These are phyloP conservation scores for Pseudoscleropodium purum DNA, from an alignment of 225 moss, liverwort and hornwort genomes.

Conservation along the genomic window DNA sequence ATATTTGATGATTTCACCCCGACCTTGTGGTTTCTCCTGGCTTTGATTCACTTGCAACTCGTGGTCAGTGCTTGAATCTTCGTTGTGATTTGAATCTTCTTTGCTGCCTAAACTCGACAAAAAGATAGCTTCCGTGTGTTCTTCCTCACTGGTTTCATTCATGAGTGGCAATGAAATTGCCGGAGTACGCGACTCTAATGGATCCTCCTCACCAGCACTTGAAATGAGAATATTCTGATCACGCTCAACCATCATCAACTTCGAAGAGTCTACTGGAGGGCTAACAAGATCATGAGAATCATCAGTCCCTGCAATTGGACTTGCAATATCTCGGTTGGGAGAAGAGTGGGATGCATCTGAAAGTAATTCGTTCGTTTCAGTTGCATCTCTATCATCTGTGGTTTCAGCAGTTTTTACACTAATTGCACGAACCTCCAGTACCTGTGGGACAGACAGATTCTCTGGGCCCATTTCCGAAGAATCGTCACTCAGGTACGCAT, in stretches of 20 bases:
- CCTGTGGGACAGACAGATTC: neutral
- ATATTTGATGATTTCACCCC: neutral
- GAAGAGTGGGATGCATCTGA: neutral
- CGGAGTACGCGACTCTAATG: neutral
- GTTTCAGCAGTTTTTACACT: neutral
- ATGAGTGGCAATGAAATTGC: neutral
- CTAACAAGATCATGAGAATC: neutral
- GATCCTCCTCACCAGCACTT: neutral
- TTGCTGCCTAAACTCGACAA: neutral
- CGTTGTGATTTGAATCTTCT: neutral
- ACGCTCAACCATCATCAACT: neutral
- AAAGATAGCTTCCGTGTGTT: conserved; percentile 7
- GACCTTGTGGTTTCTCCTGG: neutral
- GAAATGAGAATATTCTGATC: neutral
- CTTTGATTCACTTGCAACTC: neutral
- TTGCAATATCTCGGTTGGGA: neutral
- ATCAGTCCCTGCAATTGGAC: neutral
- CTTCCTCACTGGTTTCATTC: conserved; percentile 6
- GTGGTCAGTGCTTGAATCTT: neutral
- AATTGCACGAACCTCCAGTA: neutral
- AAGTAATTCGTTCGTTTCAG: neutral
- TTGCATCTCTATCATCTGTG: neutral
- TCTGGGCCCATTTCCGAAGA: neutral
- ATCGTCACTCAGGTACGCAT: neutral
- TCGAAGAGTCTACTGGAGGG: neutral